These are phyloP conservation scores for Colletotrichum simmondsii DNA, from an alignment of 2,329 filamentous ascomycete genomes.

Conservation along the genomic window DNA sequence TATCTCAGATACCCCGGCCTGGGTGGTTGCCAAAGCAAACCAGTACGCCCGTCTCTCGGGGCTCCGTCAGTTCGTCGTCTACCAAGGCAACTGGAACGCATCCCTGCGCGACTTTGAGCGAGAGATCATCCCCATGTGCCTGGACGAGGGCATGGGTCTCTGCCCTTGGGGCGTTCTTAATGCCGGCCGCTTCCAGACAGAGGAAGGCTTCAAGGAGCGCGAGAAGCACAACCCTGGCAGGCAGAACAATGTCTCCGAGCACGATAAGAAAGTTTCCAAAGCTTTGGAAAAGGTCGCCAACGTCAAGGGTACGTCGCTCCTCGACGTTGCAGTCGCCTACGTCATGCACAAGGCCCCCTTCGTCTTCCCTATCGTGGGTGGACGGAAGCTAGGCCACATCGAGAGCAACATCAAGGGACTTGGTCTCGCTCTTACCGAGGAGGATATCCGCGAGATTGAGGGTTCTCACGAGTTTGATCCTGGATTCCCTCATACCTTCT, in stretches of 20 bases:
- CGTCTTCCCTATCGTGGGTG: slow-evolving; percentile 71
- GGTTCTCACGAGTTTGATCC: slow-evolving; percentile 61
- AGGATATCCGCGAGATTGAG: slow-evolving; percentile 68
- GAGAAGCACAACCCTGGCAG: not conserved
- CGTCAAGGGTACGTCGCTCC: slow-evolving; percentile 17
- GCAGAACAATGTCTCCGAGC: slow-evolving; percentile 41
- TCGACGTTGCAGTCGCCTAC: slow-evolving; percentile 63
- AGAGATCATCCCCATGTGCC: slow-evolving; percentile 54
- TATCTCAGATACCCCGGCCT: slow-evolving; percentile 51
- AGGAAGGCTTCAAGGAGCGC: slow-evolving; percentile 32
- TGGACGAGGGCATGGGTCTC: slow-evolving; percentile 59
- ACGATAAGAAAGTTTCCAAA: slow-evolving; percentile 22
- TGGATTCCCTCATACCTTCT: slow-evolving; percentile 60
- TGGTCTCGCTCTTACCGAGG: slow-evolving; percentile 58
- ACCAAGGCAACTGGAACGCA: slow-evolving; percentile 50
- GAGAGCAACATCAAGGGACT: slow-evolving; percentile 69
- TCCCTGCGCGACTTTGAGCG: slow-evolving; percentile 49
- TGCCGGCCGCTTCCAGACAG: slow-evolving; percentile 59
- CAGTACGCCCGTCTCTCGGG: slow-evolving; percentile 43
- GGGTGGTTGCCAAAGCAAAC: slow-evolving; percentile 50
- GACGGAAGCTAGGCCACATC: slow-evolving; percentile 70
- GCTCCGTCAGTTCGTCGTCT: slow-evolving; percentile 48
- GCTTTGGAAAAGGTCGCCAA: slow-evolving; percentile 27
- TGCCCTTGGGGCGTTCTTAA: slow-evolving; percentile 70
- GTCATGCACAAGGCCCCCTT: slow-evolving; percentile 69